These are phyloP conservation scores for Sparassis latifolia DNA, from an alignment of 1,284 basidiomycete species.

Conservation along the genomic window DNA sequence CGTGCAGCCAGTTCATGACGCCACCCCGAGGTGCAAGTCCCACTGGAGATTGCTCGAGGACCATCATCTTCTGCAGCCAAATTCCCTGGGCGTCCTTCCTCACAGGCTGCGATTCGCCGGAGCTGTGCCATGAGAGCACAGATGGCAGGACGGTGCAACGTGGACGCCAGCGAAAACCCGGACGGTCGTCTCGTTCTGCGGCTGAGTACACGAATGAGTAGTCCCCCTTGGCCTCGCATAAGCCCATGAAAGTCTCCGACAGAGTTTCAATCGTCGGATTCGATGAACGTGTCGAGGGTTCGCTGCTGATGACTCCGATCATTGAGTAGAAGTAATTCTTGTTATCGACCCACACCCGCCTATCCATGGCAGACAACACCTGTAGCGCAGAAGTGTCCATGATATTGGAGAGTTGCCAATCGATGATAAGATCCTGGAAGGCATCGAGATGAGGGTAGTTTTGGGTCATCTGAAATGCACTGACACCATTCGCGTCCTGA, in stretches of 20 bases:
- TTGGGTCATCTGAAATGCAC: neutral
- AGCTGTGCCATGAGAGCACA: slow-evolving; percentile 9
- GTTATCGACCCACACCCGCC: slow-evolving; percentile 6
- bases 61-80: slow-evolving; percentile 10
- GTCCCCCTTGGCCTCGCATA: slow-evolving; percentile 18
- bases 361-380: neutral
- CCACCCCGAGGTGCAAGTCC: neutral
- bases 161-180: slow-evolving; percentile 15
- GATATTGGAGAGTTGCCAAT: neutral
- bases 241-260: slow-evolving; percentile 15
- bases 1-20: neutral
- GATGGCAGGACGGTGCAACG: slow-evolving; percentile 6
- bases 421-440: neutral
- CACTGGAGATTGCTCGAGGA: neutral
- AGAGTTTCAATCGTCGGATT: slow-evolving; percentile 12
- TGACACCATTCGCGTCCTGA: no score
- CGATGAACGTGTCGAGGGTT: slow-evolving; percentile 9
- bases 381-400: neutral
- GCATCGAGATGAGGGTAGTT: neutral
- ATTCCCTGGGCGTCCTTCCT: slow-evolving; percentile 8
- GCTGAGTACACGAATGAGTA: slow-evolving; percentile 19
- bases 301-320: slow-evolving; percentile 14
- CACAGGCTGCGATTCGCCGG: slow-evolving; percentile 9
- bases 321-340: slow-evolving; percentile 18
- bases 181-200: slow-evolving; percentile 11